A percentile compares a stretch with the other conserved stretches of the same genome.
These are phyloP conservation scores for Haberlea rhodopensis DNA, from an alignment of 257 asterid genomes.

Conservation along the genomic window DNA sequence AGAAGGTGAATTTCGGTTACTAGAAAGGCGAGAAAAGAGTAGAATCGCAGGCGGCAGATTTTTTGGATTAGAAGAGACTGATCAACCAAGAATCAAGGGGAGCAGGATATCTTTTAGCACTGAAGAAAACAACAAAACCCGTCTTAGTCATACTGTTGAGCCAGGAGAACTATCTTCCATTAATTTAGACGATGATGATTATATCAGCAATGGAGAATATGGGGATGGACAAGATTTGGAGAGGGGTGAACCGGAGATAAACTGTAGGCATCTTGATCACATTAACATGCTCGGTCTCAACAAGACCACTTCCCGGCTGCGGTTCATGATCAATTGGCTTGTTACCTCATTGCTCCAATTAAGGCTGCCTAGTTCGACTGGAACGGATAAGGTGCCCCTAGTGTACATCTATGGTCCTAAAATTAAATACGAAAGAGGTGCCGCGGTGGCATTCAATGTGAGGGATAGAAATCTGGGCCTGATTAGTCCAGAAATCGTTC, in stretches of 20 bases:
- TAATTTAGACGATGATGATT: conserved; percentile 74
- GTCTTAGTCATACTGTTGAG: conserved; percentile 50
- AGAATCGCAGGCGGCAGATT: conserved; percentile 74
- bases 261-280: conserved; percentile 85
- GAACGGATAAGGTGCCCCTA: conserved; percentile 49
- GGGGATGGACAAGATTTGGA: conserved; percentile 70
- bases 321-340: conserved; percentile 89
- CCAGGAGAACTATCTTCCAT: conserved; percentile 58
- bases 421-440: conserved; percentile 95
- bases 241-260: conserved; percentile 85
- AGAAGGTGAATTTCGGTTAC: conserved; percentile 87
- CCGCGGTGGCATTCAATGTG: conserved; percentile 90
- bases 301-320: conserved; percentile 77
- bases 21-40: conserved; percentile 86
- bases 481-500: conserved; percentile 80
- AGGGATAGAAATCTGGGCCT: conserved; percentile 69
- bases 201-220: conserved; percentile 66
- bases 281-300: conserved; percentile 86
- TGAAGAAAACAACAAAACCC: conserved; percentile 55
- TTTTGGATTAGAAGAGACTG: conserved; percentile 84
- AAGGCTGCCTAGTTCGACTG: conserved; percentile 53
- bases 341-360: conserved; percentile 86
- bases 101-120: conserved; percentile 88
- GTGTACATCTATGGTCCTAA: conserved; percentile 94
- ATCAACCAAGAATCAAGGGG: conserved; percentile 68